Evolutionary conservation across 179 eudicot genomes (phyloP), one percentile per base, ranked within the genome.

Genomic region (Beta corolliflora): DNA sequence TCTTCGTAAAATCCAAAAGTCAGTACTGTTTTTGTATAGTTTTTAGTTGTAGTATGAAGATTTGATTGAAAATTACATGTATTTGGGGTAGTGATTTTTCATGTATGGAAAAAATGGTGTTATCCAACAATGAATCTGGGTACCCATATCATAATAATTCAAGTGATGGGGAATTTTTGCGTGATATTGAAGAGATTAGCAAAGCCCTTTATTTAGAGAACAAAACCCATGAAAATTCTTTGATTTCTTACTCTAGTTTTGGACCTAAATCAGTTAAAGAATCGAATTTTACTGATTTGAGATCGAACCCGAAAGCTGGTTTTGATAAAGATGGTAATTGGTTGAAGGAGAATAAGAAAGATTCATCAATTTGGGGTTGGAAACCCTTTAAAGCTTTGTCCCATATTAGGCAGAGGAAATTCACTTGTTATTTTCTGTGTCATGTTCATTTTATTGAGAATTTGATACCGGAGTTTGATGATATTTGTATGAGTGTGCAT

Each of bases 371-470:
- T 76, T 96, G 97, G 98, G 88, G 83, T 83, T 96, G 99, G 99
- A 94, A 85, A 88, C 89, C 91, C 74, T 82, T 96, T 46, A 94
- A 90, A 87, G 91, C 94, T 76, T 80, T 94, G 54, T 89, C 96
- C 48, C 86, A 88, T 80, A 68, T 87, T 13, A 83, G 92, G 76
- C 88, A 88, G 50, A 92, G 84, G 69, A 91, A 88, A 82, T 92
- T 91, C 71, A 87, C 84, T 83, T 92, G 95, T 82, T 85, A 88
- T 88, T 96, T 96, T 86, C 91, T 97, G 68, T 91, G 92, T 76
- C 90, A 91, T 84, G 97, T 96, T 73, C 98, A 96, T 88, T 88
- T 88, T 13, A 86, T 96, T 79, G 95, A 94, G 85, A 91, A 92
- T 76, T 84, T 96, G 83, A 89, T 93, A 0, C 60, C 83, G n/a